Base-by-base conservation (phyloP, 2,329 filamentous ascomycete species). In the Elsinoe arachidis region DNA sequence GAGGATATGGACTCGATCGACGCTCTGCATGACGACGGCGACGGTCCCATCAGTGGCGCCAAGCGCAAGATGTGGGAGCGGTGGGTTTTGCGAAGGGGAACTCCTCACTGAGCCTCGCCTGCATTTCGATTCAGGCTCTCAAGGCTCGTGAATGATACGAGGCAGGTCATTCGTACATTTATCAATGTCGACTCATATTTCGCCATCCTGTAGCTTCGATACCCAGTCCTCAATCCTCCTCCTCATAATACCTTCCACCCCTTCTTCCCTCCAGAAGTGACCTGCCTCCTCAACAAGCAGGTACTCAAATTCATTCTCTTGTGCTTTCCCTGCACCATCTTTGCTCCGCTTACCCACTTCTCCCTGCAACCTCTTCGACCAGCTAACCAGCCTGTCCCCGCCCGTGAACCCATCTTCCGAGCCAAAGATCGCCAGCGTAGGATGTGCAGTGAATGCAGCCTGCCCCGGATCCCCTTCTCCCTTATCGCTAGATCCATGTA, bases 391-490 rank as follows among this genome's bases (percentile, higher is more conserved):
- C 68, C 82, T 87, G 58, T 77, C 79, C 2, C 75, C 75, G 1
- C 84, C 80, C 1, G 88, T 84, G 62, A 96, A 95, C 0, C 78
- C 72, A 69, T 97, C 91, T 3, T 80, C 76, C 53, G 85, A 82
- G 1, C 91, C 92, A 66, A 85, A 95, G 0, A 95, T 70, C 0
- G 82, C 84, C 34, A 96, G 69, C 0, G 86, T 86, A 0, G 78
- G 76, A 64, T 84, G 78, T 1, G 62, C 61, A 35, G 72, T 68
- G 1, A 81, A 71, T 51, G 88, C 73, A 65, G 86, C 83, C 46
- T 35, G 33, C 7, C 26, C 33, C 17, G 37, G 37, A 17, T 26
- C 26, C 4, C 26, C 46, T 14, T 34, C 46, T 19, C n/a, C 54
- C 73, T 70, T 57, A 84, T 80, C 1, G 76, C 74, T 21, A 64